Base-by-base conservation (phyloP, 1,284 basidiomycete species). In the Phellopilus nigrolimitatus region DNA sequence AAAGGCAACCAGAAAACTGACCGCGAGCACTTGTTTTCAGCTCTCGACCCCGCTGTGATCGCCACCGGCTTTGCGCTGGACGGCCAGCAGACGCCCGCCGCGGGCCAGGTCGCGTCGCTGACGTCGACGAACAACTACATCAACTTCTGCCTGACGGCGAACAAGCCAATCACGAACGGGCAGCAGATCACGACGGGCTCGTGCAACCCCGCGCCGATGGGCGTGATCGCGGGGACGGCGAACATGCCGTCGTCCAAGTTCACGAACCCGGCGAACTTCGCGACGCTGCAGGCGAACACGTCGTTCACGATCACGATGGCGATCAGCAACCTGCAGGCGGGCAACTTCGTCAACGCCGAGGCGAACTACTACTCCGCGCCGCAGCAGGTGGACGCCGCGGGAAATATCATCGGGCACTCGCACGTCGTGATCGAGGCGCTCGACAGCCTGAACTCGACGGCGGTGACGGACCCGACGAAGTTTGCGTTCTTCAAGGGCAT, bases 401-500 rank as follows among this genome's bases (percentile, higher is more conserved):
- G 83, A 53, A 65, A 69, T 41, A 74, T 80, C 60, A 60, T 73
- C 56, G 84, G 84, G 0, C 83, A 85, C 66, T 70, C 74, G 5
- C 84, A 88, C 62, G 70, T 87, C 59, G 81, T 83, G 42, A 69
- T 89, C 50, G 78, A 88, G 66, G 49, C 64, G 43, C 70, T 89
- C 56, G 57, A 62, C 36, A 71, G 77, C 3, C 64, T 85, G 51
- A 65, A 67, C 36, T 75, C 80, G 61, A 79, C 80, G 9, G 70
- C 66, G 0, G 69, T 79, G 13, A 76, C 75, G 24, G 68, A 87
- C 66, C 81, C 84, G 17, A 71, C 62, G 45, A 66, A 66, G 56
- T 85, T 84, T 58, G 77, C 72, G 5, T 88, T 84, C 71, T 90
- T 88, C 76, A 80, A 79, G 70, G 82, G 80, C 58, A 66, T 87